Evolutionary conservation across 306 rosid species (phyloP).

Genomic region (Hippophae tibetana): DNA sequence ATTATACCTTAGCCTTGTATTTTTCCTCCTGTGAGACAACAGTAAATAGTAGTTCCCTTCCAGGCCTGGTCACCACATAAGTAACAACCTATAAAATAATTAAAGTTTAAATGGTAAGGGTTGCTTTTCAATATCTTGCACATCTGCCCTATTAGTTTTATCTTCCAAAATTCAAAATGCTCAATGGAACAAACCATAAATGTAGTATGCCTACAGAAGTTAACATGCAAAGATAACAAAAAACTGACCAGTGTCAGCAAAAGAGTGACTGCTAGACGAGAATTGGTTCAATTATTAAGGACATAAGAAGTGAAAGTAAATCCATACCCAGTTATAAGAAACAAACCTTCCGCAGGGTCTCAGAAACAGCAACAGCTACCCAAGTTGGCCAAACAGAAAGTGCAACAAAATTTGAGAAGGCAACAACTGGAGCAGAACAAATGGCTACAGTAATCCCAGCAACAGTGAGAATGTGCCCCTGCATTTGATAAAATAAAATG

Average conservation of each 20-base stretch:
- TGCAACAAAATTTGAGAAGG: slow-evolving; percentile 66
- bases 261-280: slow-evolving; percentile 14
- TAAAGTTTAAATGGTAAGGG: slow-evolving; percentile 12
- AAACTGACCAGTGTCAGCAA: not conserved
- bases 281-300: slow-evolving; percentile 5
- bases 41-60: slow-evolving; percentile 83
- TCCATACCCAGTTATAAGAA: not conserved
- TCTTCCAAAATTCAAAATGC: slow-evolving; percentile 7
- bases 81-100: slow-evolving; percentile 61
- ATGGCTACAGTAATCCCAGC: slow-evolving; percentile 88
- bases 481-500: slow-evolving; percentile 21
- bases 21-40: slow-evolving; percentile 97
- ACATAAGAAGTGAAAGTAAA: slow-evolving; percentile 5
- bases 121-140: not conserved
- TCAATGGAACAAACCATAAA: too few relatives aligned
- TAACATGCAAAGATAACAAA: too few relatives aligned
- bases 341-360: slow-evolving; percentile 78
- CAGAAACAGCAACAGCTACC: slow-evolving; percentile 67
- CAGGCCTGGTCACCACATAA: slow-evolving; percentile 91
- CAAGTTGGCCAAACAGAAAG: slow-evolving; percentile 85
- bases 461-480: slow-evolving; percentile 89
- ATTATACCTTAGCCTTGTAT: slow-evolving; percentile 81
- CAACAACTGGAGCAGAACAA: slow-evolving; percentile 72
- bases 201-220: too few relatives aligned
- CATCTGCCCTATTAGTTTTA: not conserved